Evolutionary conservation across 495 filamentous ascomycete species (phyloP), one percentile per base, ranked within the genome.

Genomic region (Penicillium subrubescens): DNA sequence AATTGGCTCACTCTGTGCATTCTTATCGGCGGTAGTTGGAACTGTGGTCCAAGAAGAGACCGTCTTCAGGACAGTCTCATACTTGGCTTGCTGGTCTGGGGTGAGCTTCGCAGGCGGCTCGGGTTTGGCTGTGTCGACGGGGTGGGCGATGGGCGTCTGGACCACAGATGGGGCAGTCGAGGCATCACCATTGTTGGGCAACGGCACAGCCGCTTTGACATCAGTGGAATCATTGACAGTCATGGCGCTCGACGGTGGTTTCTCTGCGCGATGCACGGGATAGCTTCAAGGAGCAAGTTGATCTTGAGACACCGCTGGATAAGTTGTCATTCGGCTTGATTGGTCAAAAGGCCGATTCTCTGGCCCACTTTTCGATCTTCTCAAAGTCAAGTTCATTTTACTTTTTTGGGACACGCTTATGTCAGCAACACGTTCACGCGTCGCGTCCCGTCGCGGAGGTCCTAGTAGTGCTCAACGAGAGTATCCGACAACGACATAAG

Each of bases 41-140:
- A 96, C 73, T n/a, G 87, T 85, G 15, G 83, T 85, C 90, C 92
- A 95, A 53, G 78, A 78, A 65, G 86, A 87, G 17, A 86, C 91
- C 25, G 82, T 79, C 51, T 83, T 81, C 14, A 96, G 84, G 25
- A 96, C 81, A 62, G 83, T 78, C 46, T 90, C 85, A 79, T 97
- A 97, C 76, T 97, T 97, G 41, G 83, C 69, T 72, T 91, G 81
- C 75, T 98, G 92, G n/a, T 96, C 91, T 33, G 84, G 63, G 2
- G 87, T 92, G 50, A 97, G 85, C 35, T 79, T 61, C 0, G 84
- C 69, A 2, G 80, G 80, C 14, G 84, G 69, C 2, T 76, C 70
- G 8, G 89, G 87, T 27, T 83, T 85, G 66, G 82, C 81, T 14
- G 71, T 72, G 17, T 87, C 74, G 5, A 87, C 75, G 1, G 92